Evolutionary conservation across 371 early-diverging fungal genomes (phyloP).

Genomic region (Apophysomyces elegans): DNA sequence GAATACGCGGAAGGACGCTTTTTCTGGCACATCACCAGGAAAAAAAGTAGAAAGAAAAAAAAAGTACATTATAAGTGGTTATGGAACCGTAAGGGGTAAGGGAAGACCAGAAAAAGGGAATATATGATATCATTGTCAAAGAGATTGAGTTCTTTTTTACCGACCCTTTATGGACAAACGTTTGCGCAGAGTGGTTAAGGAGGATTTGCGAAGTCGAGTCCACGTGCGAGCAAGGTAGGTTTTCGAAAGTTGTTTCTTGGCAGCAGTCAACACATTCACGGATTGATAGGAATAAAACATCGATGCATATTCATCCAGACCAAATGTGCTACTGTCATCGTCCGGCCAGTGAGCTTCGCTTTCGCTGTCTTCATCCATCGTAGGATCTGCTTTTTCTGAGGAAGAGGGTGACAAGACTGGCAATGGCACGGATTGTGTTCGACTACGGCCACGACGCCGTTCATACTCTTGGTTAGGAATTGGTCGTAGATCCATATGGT

Average conservation of each 20-base stretch:
- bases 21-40: too few species aligned
- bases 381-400: background rate
- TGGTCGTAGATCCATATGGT: conserved; percentile 21
- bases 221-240: conserved; percentile 2
- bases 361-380: background rate
- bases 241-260: conserved; percentile 1
- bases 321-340: conserved; percentile 1
- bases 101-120: background rate
- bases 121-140: background rate
- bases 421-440: background rate
- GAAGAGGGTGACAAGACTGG: background rate
- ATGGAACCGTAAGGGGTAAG: background rate
- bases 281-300: background rate
- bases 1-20: too few species aligned
- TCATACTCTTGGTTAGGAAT: conserved; percentile 17
- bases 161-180: background rate
- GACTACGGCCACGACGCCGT: background rate
- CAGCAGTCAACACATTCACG: background rate
- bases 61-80: too few species aligned
- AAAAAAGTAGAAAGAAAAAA: too few species aligned
- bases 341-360: background rate
- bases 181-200: background rate
- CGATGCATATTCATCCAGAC: background rate
- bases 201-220: background rate
- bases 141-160: background rate